Conservation (phyloP, 352 stramenopile species). For the Phytophthora citricola region DNA sequence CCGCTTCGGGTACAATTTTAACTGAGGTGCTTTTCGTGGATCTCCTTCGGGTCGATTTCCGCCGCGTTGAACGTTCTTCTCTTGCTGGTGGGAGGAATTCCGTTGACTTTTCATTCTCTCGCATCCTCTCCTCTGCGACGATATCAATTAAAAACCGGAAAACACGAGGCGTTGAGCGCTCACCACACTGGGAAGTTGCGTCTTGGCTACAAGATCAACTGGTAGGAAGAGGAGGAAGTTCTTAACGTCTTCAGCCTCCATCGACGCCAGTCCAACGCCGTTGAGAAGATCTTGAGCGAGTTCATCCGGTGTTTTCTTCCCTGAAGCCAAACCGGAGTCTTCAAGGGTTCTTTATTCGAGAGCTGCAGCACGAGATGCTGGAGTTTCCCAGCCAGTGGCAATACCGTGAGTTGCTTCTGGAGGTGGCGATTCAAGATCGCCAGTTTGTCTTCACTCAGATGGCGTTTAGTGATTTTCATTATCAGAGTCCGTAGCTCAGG, state of each 20-base stretch:
- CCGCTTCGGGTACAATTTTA: not conserved
- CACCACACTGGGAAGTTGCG: slow-evolving; percentile 55
- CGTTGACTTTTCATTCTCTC: slow-evolving; percentile 5
- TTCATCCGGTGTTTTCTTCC: slow-evolving; percentile 12
- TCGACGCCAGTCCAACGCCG: slow-evolving; percentile 12
- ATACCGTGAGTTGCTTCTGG: slow-evolving; percentile 53
- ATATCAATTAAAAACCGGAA: slow-evolving; percentile 60
- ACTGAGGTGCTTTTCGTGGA: not conserved
- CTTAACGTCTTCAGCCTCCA: slow-evolving; percentile 8
- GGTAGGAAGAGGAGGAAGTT: slow-evolving; percentile 34
- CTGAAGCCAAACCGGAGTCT: slow-evolving; percentile 3
- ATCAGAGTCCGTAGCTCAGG: slow-evolving; percentile 49
- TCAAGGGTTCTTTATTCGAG: slow-evolving; percentile 22
- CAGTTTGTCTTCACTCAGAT: slow-evolving; percentile 62
- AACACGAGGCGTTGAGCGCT: slow-evolving; percentile 62
- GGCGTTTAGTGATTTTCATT: slow-evolving; percentile 61
- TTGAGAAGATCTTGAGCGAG: slow-evolving; percentile 25
- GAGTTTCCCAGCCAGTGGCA: slow-evolving; percentile 45
- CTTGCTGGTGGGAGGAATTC: slow-evolving; percentile 1
- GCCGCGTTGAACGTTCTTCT: not conserved
- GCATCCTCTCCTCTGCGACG: slow-evolving; percentile 34
- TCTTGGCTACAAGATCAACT: slow-evolving; percentile 44
- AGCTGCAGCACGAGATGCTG: slow-evolving; percentile 53
- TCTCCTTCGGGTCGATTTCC: slow-evolving; percentile 5
- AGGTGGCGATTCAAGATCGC: slow-evolving; percentile 55